Percentiles rank a stretch among this genome's conserved stretches.
phyloP scores from a whole-genome alignment of 2,329 filamentous ascomycete species.

The Fusarium brachygibbosum region DNA sequence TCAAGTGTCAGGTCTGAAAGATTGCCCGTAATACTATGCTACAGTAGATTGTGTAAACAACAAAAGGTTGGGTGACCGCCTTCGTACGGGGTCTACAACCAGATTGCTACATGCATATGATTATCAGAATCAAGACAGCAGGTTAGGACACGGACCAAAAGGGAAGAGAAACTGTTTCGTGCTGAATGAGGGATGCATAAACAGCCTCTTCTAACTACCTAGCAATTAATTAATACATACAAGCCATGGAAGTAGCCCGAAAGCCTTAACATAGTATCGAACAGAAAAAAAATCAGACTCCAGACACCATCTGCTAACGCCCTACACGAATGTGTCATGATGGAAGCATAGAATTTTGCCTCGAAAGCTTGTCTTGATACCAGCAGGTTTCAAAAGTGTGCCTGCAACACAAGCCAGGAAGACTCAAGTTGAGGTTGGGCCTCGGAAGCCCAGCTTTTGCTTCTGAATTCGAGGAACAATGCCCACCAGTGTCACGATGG shows the following conservation, averaged over 20 bases:
- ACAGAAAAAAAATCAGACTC: constrained; percentile 1
- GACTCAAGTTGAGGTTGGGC: constrained; percentile 26
- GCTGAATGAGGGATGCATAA: neutral
- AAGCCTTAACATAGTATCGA: neutral
- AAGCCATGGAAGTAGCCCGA: neutral
- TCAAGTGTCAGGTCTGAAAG: neutral
- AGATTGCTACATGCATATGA: neutral
- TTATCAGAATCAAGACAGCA: too few relatives aligned
- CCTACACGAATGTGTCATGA: neutral
- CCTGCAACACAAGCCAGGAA: neutral
- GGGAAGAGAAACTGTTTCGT: neutral
- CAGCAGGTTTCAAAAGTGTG: neutral
- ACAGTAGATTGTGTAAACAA: neutral
- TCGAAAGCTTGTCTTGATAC: too few relatives aligned
- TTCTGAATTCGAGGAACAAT: constrained; percentile 84
- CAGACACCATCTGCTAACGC: constrained; percentile 1
- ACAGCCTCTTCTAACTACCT: neutral
- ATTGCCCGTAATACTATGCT: neutral
- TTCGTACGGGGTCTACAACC: neutral
- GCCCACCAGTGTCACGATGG: constrained; percentile 76
- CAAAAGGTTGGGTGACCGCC: neutral
- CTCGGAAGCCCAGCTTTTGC: constrained; percentile 77
- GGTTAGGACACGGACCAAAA: neutral
- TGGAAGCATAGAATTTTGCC: neutral
- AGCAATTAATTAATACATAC: neutral